A percentile compares a stretch with the other conserved stretches of the same genome.
These are phyloP conservation scores for Udeniomyces megalosporus DNA, from an alignment of 768 basidiomycete species.

Conservation along the genomic window DNA sequence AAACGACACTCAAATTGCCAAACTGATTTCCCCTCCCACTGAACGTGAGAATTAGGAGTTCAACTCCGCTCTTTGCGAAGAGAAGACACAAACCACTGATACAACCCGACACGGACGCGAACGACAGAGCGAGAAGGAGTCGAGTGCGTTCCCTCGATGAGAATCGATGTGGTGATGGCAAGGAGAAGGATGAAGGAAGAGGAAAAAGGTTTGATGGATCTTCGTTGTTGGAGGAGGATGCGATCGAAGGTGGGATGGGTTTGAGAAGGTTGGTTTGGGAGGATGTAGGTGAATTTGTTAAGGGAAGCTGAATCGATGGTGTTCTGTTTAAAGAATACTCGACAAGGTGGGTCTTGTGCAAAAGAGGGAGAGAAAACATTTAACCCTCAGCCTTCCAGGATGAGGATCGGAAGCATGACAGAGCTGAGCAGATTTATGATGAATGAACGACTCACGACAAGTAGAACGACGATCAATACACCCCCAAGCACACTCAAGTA, in stretches of 20 bases:
- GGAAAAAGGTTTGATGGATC: no score
- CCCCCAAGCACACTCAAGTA: constrained; percentile 63
- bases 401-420: no score
- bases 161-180: no score
- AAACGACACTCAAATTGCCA: not conserved
- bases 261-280: constrained; percentile 21
- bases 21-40: constrained; percentile 25
- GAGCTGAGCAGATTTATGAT: constrained; percentile 27
- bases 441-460: constrained; percentile 35
- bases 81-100: constrained; percentile 82
- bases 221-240: not conserved
- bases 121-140: constrained; percentile 52
- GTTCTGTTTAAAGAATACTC: constrained; percentile 43
- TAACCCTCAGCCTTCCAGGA: no score
- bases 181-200: not conserved
- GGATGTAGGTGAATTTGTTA: constrained; percentile 13
- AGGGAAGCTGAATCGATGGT: constrained; percentile 13
- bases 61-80: constrained; percentile 85
- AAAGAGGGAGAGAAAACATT: not conserved
- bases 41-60: constrained; percentile 63
- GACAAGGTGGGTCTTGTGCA: constrained; percentile 48
- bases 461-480: constrained; percentile 44
- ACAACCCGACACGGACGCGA: constrained; percentile 73
- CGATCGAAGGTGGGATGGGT: not conserved
- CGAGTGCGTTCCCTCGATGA: constrained; percentile 22